phyloP scores from a whole-genome alignment of 2,329 filamentous ascomycete genomes.

The Colletotrichum agaves region DNA sequence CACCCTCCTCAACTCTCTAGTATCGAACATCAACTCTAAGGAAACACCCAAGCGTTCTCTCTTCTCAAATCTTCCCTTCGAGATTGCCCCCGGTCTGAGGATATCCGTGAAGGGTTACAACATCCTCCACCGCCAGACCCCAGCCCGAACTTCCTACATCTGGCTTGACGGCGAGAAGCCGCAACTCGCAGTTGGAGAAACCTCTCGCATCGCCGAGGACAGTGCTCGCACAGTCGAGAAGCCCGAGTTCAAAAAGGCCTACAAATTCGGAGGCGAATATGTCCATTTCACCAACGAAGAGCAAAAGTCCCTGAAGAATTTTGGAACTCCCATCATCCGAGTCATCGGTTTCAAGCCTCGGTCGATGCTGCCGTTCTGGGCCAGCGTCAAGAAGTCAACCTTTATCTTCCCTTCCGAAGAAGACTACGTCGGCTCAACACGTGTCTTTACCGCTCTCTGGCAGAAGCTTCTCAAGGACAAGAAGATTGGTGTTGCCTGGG shows the following conservation, averaged over 20 bases:
- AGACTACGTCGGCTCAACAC: slow-evolving; percentile 88
- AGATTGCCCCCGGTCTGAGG: slow-evolving; percentile 83
- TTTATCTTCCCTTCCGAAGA: slow-evolving; percentile 97
- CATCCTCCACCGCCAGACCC: slow-evolving; percentile 83
- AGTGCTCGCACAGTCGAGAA: slow-evolving; percentile 82
- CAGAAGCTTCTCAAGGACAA: slow-evolving; percentile 83
- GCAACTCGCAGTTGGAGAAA: slow-evolving; percentile 81
- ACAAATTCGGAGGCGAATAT: slow-evolving; percentile 94
- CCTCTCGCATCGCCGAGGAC: slow-evolving; percentile 80
- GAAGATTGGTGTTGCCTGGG: slow-evolving; percentile 91
- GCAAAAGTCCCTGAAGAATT: slow-evolving; percentile 79
- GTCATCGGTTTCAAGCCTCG: slow-evolving; percentile 95
- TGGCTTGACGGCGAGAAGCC: slow-evolving; percentile 88
- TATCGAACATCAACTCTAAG: slow-evolving; percentile 91
- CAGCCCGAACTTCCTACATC: slow-evolving; percentile 85
- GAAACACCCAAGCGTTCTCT: slow-evolving; percentile 85
- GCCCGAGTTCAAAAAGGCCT: slow-evolving; percentile 86
- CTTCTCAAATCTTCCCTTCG: slow-evolving; percentile 88
- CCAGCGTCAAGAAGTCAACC: slow-evolving; percentile 83
- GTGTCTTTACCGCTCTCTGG: slow-evolving; percentile 91
- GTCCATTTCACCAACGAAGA: slow-evolving; percentile 89
- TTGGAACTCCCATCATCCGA: slow-evolving; percentile 84
- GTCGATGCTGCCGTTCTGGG: slow-evolving; percentile 81
- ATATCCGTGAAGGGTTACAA: slow-evolving; percentile 97
- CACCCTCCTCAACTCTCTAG: slow-evolving; percentile 79